Evolutionary conservation across 768 basidiomycete genomes (phyloP).

Genomic region (Lentinula boryana): DNA sequence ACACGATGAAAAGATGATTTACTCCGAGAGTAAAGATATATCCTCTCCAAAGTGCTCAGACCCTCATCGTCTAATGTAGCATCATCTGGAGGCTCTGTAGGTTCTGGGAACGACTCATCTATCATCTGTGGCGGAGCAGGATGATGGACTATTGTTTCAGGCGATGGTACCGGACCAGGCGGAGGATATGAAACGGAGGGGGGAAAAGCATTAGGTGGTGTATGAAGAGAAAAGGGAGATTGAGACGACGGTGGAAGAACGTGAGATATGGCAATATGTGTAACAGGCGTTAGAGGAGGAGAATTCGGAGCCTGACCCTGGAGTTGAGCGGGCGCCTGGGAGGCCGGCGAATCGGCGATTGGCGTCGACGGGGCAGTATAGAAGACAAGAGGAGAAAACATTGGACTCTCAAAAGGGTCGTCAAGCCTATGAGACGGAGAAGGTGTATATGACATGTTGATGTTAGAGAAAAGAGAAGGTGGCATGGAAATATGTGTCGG

Average conservation of each 20-base stretch:
- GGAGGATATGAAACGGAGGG: constrained; percentile 12
- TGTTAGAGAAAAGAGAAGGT: constrained; percentile 24
- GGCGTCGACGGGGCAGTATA: constrained; percentile 46
- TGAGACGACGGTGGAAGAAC: constrained; percentile 15
- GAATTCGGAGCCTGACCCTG: constrained; percentile 24
- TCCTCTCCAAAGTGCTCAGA: constrained; percentile 81
- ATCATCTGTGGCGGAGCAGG: constrained; percentile 12
- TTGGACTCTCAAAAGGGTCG: constrained; percentile 28
- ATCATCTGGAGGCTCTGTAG: constrained; percentile 31
- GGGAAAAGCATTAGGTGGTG: constrained; percentile 15
- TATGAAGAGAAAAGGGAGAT: constrained; percentile 21
- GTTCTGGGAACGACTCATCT: constrained; percentile 30
- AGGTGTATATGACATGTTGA: constrained; percentile 21
- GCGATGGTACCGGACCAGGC: constrained; percentile 15
- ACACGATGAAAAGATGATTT: constrained; percentile 56
- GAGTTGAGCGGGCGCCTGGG: constrained; percentile 31
- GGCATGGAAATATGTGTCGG: constrained; percentile 28
- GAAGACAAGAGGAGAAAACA: constrained; percentile 35
- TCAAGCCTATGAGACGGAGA: constrained; percentile 29
- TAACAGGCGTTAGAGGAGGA: constrained; percentile 12
- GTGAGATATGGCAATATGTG: constrained; percentile 3
- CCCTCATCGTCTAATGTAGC: constrained; percentile 67
- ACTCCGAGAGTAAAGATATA: constrained; percentile 85
- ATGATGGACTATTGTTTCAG: constrained; percentile 5
- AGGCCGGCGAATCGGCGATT: constrained; percentile 25